These are phyloP conservation scores for Plantago lanceolata DNA, from an alignment of 305 asterid species.

Conservation along the genomic window DNA sequence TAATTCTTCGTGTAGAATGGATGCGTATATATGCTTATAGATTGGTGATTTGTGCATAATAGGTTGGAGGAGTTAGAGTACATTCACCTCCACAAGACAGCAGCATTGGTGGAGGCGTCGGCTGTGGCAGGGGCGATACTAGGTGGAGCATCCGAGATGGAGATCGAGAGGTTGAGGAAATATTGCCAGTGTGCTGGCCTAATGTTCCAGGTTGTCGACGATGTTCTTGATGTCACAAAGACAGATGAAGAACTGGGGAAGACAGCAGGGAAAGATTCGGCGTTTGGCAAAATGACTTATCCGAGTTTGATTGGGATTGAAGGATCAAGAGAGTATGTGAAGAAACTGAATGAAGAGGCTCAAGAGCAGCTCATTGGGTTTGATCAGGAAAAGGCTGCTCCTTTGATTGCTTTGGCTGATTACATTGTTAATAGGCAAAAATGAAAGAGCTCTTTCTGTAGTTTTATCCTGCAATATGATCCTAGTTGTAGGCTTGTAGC, in stretches of 20 bases:
- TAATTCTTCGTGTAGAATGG: not conserved
- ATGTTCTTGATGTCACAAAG: slow-evolving; percentile 29
- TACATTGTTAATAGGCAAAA: slow-evolving; percentile 29
- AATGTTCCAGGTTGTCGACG: slow-evolving; percentile 35
- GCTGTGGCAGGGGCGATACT: slow-evolving; percentile 33
- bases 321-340: slow-evolving; percentile 25
- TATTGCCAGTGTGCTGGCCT: slow-evolving; percentile 26
- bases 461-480: not conserved
- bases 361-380: slow-evolving; percentile 32
- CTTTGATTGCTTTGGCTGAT: slow-evolving; percentile 31
- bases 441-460: not conserved
- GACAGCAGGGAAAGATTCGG: slow-evolving; percentile 30
- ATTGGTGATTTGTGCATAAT: not conserved
- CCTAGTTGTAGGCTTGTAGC: not conserved
- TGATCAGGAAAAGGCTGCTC: slow-evolving; percentile 31
- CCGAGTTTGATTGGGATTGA: slow-evolving; percentile 33
- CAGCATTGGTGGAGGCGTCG: slow-evolving; percentile 30
- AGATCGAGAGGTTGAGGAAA: slow-evolving; percentile 30
- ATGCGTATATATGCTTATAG: too few relatives aligned
- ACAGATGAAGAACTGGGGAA: slow-evolving; percentile 29
- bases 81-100: slow-evolving; percentile 37
- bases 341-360: slow-evolving; percentile 28
- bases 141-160: slow-evolving; percentile 29
- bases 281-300: slow-evolving; percentile 25
- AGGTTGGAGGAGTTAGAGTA: slow-evolving; percentile 31